Evolutionary conservation across 1,284 basidiomycete species (phyloP), one percentile per base, ranked within the genome.

Genomic region (Trichosporon coremiiforme): DNA sequence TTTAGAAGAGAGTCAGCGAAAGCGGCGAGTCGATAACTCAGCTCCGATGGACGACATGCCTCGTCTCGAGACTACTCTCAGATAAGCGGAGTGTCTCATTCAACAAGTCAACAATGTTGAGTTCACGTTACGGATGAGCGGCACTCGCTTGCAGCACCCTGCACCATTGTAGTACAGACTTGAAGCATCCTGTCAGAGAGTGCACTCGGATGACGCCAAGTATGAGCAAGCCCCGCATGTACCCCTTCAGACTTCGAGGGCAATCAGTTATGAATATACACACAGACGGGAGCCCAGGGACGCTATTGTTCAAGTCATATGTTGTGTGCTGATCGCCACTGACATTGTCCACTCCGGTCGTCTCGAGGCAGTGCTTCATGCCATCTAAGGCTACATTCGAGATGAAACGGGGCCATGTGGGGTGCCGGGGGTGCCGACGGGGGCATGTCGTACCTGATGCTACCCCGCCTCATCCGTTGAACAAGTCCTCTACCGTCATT

Each of bases 261-360:
- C 41, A 45, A n/a, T 45, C 41, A 45, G 17, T 17, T 15, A 6
- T 6, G 41, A n/a, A 12, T n/a, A 12, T 15, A n/a, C 41, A 45
- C 41, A 6, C 41, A n/a, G 41, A n/a, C 17, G 41, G 36, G 36
- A 10, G 36, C 12, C 10, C 36, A 38, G 36, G 36, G 13, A 38
- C 3, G 36, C 17, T n/a, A 45, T n/a, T n/a, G 41, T 45, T 45
- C 41, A 45, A 17, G 41, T 45, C 41, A 45, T 15, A 45, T 45
- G 41, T 45, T 45, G 41, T 53, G 50, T 22, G 50, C n/a, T 53
- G 50, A 53, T 53, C 50, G 20, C 50, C 50, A 25, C 50, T 10
- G 50, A 22, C 17, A 25, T 53, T 53, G 50, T 53, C 22, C 12
- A 53, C 50, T 53, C 50, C 22, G 50, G 50, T 20, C 25, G 50